phyloP scores from a whole-genome alignment of 768 basidiomycete genomes.

The Suillus clintonianus region DNA sequence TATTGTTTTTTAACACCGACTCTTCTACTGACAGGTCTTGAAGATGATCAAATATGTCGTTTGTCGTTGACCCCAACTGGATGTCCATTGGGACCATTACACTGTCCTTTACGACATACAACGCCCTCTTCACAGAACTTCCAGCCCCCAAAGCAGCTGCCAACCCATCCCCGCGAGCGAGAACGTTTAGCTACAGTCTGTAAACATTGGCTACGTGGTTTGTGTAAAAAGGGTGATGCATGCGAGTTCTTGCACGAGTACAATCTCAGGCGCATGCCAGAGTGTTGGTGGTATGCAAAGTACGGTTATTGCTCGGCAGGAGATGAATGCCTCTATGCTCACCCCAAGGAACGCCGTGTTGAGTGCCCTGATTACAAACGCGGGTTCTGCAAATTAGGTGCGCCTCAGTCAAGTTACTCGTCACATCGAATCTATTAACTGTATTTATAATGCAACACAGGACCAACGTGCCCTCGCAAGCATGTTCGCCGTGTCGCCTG shows the following conservation, averaged over 20 bases:
- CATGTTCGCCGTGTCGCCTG: slow-evolving; percentile 92
- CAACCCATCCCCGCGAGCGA: slow-evolving; percentile 80
- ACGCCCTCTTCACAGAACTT: slow-evolving; percentile 87
- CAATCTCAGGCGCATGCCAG: slow-evolving; percentile 96
- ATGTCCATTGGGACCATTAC: slow-evolving; percentile 87
- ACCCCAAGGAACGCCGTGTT: slow-evolving; percentile 86
- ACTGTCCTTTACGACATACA: slow-evolving; percentile 93
- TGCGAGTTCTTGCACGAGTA: slow-evolving; percentile 99
- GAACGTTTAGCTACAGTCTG: slow-evolving; percentile 91
- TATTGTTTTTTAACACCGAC: neutral
- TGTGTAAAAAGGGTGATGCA: slow-evolving; percentile 97
- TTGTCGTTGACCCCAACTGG: slow-evolving; percentile 78
- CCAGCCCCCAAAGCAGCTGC: slow-evolving; percentile 79
- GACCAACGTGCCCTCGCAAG: slow-evolving; percentile 87
- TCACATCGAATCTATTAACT: slow-evolving; percentile 8
- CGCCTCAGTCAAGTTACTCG: slow-evolving; percentile 24
- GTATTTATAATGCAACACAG: slow-evolving; percentile 38
- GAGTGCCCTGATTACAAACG: slow-evolving; percentile 96
- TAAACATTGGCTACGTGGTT: slow-evolving; percentile 97
- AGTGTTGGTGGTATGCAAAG: slow-evolving; percentile 99
- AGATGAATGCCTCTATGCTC: slow-evolving; percentile 95
- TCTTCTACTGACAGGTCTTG: neutral
- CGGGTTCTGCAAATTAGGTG: slow-evolving; percentile 94
- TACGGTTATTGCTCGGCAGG: slow-evolving; percentile 97
- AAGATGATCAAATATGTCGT: slow-evolving; percentile 95